A percentile compares a stretch with the other conserved stretches of the same genome.
These are phyloP conservation scores for Flaveria bidentis DNA, from an alignment of 129 eudicot species.

Conservation along the genomic window DNA sequence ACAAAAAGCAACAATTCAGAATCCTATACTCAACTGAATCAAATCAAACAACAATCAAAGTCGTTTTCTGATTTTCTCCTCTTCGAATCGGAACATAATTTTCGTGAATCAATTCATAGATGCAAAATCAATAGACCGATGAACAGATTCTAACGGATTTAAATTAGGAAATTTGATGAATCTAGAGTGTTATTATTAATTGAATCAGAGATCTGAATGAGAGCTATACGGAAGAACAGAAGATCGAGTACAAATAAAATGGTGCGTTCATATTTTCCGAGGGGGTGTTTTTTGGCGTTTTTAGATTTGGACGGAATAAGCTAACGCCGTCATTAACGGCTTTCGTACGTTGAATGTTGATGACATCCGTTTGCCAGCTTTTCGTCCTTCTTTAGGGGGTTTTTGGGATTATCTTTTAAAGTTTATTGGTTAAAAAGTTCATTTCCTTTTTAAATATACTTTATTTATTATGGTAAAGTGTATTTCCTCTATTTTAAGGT, in stretches of 20 bases:
- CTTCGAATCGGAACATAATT: conserved; percentile 42
- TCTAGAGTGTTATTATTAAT: not conserved
- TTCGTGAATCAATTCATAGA: not conserved
- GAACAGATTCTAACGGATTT: not conserved
- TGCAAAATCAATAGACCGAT: not conserved
- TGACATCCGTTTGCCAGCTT: conserved; percentile 37
- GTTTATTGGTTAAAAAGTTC: too few relatives aligned
- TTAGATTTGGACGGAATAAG: conserved; percentile 11
- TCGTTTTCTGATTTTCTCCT: conserved; percentile 45
- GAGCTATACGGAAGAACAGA: conserved; percentile 21
- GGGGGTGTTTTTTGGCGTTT: conserved; percentile 22
- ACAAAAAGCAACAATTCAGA: not conserved
- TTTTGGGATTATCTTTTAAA: too few relatives aligned
- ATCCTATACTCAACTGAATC: conserved; percentile 6
- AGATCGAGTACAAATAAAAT: conserved; percentile 20
- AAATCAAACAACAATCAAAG: conserved; percentile 22
- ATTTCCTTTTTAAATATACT: too few relatives aligned
- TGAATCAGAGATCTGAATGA: conserved; percentile 21
- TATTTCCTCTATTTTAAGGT: too few relatives aligned
- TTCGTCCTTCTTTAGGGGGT: not conserved
- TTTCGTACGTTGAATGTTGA: conserved; percentile 15
- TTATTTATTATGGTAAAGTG: too few relatives aligned
- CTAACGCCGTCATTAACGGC: conserved; percentile 25
- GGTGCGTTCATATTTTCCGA: conserved; percentile 15
- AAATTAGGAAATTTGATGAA: conserved; percentile 9